phyloP scores from a whole-genome alignment of 2,329 filamentous ascomycete species.

The Fusarium sp. region DNA sequence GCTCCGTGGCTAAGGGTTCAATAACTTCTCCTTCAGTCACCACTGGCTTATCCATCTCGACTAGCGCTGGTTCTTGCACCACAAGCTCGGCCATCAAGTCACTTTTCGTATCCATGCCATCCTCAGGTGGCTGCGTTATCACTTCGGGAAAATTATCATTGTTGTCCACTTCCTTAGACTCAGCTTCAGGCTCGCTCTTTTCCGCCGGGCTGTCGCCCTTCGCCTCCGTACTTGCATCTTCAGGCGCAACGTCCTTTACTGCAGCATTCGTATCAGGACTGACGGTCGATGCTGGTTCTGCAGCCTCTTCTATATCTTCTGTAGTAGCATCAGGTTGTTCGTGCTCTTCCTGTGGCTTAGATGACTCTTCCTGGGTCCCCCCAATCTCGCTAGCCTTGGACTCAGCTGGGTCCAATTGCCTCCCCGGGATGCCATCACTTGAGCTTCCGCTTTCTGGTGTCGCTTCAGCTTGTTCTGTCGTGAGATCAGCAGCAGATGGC shows the following conservation, averaged over 20 bases:
- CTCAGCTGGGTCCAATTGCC: background rate
- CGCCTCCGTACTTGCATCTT: background rate
- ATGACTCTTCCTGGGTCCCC: constrained; percentile 1
- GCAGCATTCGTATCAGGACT: constrained; percentile 1
- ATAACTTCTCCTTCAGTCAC: background rate
- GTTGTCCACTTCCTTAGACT: background rate
- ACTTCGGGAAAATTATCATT: constrained; percentile 1
- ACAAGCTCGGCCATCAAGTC: background rate
- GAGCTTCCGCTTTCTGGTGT: background rate
- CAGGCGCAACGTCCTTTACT: background rate
- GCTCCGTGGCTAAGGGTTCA: background rate
- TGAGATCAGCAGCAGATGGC: background rate
- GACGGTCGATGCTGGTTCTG: background rate
- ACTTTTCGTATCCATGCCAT: background rate
- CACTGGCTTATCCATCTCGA: background rate
- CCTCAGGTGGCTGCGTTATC: background rate
- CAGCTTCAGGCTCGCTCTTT: background rate
- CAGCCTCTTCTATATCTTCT: constrained; percentile 4
- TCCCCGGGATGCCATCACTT: background rate
- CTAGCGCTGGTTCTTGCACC: background rate
- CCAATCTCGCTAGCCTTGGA: background rate
- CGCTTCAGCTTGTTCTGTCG: background rate
- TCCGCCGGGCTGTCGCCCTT: background rate
- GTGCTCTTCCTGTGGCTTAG: background rate
- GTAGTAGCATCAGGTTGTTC: background rate